These are phyloP conservation scores for Globisporangium radiosum DNA, from an alignment of 352 stramenopile species.

Conservation along the genomic window DNA sequence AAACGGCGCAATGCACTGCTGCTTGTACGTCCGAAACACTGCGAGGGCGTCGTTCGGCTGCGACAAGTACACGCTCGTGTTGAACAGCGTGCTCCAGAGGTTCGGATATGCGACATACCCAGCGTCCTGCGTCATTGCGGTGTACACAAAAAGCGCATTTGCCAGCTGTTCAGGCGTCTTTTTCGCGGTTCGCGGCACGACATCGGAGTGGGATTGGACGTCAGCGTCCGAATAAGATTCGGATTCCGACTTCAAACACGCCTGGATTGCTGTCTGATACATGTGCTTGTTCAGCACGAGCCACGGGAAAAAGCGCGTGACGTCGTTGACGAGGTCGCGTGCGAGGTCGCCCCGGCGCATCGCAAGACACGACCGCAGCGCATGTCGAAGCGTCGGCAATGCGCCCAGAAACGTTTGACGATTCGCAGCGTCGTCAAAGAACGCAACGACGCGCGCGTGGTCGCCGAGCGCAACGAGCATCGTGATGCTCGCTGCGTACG, in stretches of 20 bases:
- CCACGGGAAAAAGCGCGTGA: slow-evolving; percentile 5
- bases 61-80: slow-evolving; percentile 26
- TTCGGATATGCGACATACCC: slow-evolving; percentile 28
- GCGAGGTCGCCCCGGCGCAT: slow-evolving; percentile 6
- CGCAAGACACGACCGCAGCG: slow-evolving; percentile 5
- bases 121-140: slow-evolving; percentile 20
- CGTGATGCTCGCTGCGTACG: slow-evolving; percentile 5
- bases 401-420: slow-evolving; percentile 3
- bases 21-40: slow-evolving; percentile 18
- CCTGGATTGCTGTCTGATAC: slow-evolving; percentile 3
- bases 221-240: no score
- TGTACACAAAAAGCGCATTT: slow-evolving; percentile 26
- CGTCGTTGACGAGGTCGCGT: slow-evolving; percentile 2
- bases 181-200: not conserved
- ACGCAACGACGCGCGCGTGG: slow-evolving; percentile 1
- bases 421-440: slow-evolving; percentile 2
- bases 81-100: slow-evolving; percentile 33
- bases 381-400: slow-evolving; percentile 10
- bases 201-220: no score
- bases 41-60: slow-evolving; percentile 17
- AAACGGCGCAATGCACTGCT: slow-evolving; percentile 24
- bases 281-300: slow-evolving; percentile 9
- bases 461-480: slow-evolving; percentile 3
- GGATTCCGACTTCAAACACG: no score
- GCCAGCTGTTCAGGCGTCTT: slow-evolving; percentile 13